Percentiles rank a stretch among this genome's conserved stretches.
Conservation (phyloP, 495 filamentous ascomycete species). For the Viridothelium virens region DNA sequence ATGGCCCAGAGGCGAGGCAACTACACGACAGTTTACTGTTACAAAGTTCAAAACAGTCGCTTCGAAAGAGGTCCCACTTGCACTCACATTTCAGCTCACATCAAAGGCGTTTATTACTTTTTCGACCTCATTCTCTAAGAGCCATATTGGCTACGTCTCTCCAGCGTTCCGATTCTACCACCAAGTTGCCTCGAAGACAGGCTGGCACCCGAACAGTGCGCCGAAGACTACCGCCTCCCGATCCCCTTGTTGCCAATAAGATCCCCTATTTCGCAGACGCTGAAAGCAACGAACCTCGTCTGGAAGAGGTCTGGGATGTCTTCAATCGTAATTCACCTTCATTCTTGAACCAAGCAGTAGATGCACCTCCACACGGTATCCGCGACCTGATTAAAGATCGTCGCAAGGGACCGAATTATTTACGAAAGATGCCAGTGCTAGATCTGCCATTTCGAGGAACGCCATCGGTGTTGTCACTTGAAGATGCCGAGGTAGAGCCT, state of each 20-base stretch:
- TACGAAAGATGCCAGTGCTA: background rate
- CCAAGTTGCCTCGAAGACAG: background rate
- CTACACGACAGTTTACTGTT: background rate
- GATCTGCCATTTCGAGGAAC: background rate
- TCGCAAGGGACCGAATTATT: background rate
- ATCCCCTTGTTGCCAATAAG: background rate
- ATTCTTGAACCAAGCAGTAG: background rate
- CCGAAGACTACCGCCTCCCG: background rate
- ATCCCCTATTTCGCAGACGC: background rate
- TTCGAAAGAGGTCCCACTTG: background rate
- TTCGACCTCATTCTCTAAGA: background rate
- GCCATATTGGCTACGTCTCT: background rate
- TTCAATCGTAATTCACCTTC: constrained; percentile 5
- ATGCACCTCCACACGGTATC: background rate
- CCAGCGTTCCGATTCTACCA: background rate
- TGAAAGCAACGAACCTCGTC: background rate
- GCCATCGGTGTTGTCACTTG: no score
- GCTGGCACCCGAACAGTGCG: background rate
- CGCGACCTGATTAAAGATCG: background rate
- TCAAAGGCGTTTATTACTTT: background rate
- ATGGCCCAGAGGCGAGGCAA: background rate
- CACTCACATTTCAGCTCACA: background rate
- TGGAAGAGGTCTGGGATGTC: constrained; percentile 3
- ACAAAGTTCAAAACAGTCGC: background rate
- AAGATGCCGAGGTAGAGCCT: background rate